Conservation (phyloP, 164 flowering plant species). For the Kalanchoe fedtschenkoi region DNA sequence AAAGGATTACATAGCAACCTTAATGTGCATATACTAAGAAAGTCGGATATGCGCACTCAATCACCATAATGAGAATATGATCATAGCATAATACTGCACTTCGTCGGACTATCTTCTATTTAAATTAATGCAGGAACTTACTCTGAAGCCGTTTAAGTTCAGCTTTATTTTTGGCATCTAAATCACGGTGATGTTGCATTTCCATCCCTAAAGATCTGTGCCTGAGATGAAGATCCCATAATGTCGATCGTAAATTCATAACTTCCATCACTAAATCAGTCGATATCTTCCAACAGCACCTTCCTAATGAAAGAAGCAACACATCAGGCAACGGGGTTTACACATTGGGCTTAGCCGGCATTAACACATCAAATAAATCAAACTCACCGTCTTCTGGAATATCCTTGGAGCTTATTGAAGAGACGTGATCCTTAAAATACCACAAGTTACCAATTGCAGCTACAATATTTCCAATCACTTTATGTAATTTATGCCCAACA, state of each 20-base stretch:
- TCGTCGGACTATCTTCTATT: too few species aligned
- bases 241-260: slow-evolving; percentile 37
- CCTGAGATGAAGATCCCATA: slow-evolving; percentile 61
- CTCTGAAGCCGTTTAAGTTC: slow-evolving; percentile 54
- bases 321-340: slow-evolving; percentile 6
- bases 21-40: too few species aligned
- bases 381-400: slow-evolving; percentile 48
- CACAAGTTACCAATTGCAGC: slow-evolving; percentile 42
- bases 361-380: too few species aligned
- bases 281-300: slow-evolving; percentile 24
- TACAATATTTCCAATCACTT: slow-evolving; percentile 42
- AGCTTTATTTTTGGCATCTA: slow-evolving; percentile 60
- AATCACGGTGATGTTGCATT: slow-evolving; percentile 38
- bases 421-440: slow-evolving; percentile 35
- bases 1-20: neutral
- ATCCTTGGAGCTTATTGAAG: slow-evolving; percentile 23
- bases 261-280: slow-evolving; percentile 39
- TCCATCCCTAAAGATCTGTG: slow-evolving; percentile 43
- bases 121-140: slow-evolving; percentile 18
- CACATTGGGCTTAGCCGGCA: neutral
- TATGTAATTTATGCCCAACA: slow-evolving; percentile 19
- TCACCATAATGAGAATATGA: neutral
- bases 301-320: slow-evolving; percentile 29
- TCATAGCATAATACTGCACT: too few species aligned
- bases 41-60: neutral